Evolutionary conservation across 2,329 filamentous ascomycete species (phyloP).

Genomic region (Rhytidhysteron rufulum): DNA sequence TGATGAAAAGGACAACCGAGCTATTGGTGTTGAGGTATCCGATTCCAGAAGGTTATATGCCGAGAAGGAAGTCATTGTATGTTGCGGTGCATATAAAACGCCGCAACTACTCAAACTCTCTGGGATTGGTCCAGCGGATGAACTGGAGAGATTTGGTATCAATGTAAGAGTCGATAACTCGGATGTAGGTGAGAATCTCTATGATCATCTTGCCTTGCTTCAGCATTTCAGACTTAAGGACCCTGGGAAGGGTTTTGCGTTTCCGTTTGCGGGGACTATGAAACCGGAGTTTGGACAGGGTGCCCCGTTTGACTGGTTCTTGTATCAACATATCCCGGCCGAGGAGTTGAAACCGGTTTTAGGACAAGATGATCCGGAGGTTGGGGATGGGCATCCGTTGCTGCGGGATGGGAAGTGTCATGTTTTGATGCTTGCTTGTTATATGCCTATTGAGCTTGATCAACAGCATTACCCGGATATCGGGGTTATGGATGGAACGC

Average conservation of each 20-base stretch:
- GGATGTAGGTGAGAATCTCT: neutral
- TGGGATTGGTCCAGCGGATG: neutral
- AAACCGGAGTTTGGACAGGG: constrained; percentile 17
- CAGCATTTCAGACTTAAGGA: constrained; percentile 16
- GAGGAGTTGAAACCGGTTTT: constrained; percentile 6
- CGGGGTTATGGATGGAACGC: constrained; percentile 6
- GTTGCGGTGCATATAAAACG: constrained; percentile 33
- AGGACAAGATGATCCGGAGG: constrained; percentile 1
- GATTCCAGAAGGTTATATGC: constrained; percentile 6
- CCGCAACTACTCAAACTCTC: constrained; percentile 28
- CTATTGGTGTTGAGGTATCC: neutral
- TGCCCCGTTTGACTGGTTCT: constrained; percentile 11
- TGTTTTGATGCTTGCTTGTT: constrained; percentile 11
- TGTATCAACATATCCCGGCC: constrained; percentile 12
- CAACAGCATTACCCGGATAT: constrained; percentile 9
- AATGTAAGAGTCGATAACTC: neutral
- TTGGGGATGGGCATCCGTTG: constrained; percentile 5
- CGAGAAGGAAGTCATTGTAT: constrained; percentile 36
- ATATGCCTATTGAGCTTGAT: constrained; percentile 8
- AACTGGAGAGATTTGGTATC: neutral
- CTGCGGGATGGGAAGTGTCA: constrained; percentile 11
- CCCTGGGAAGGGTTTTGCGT: constrained; percentile 4
- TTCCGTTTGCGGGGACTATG: constrained; percentile 10
- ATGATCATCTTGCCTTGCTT: neutral
- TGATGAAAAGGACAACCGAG: neutral